Evolutionary conservation across 1,284 basidiomycete genomes (phyloP).

Genomic region (Ceraceosorus bombacis): DNA sequence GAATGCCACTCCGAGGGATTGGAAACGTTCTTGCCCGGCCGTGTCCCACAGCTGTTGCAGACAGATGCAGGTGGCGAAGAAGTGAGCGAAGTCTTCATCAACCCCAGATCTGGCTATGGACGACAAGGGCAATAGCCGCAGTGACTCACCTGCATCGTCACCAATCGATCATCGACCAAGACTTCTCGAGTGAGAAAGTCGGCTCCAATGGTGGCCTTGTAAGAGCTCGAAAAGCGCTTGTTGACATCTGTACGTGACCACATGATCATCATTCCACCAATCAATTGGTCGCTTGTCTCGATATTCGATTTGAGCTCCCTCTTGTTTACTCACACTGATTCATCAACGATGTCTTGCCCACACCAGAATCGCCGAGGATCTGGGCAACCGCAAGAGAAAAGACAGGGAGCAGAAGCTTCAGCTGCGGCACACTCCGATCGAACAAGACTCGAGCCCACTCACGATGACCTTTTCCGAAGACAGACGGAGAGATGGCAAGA

Average conservation of each 20-base stretch:
- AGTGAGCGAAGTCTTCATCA: constrained; percentile 43
- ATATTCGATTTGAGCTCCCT: background rate
- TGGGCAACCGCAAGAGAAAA: constrained; percentile 1
- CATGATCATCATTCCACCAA: background rate
- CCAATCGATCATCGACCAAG: constrained; percentile 93
- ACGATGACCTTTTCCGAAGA: constrained; percentile 34
- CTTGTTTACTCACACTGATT: constrained; percentile 65
- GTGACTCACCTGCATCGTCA: constrained; percentile 85
- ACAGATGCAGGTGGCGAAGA: constrained; percentile 4
- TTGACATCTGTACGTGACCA: constrained; percentile 63
- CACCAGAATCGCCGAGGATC: constrained; percentile 54
- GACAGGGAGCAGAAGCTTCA: background rate
- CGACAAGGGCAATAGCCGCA: background rate
- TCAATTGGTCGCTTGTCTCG: background rate
- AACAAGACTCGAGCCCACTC: constrained; percentile 12
- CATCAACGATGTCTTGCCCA: constrained; percentile 99
- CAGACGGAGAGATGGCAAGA: background rate
- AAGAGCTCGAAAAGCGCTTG: constrained; percentile 98
- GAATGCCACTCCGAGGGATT: constrained; percentile 95
- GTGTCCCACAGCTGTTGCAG: constrained; percentile 76
- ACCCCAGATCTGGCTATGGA: constrained; percentile 1
- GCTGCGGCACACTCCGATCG: constrained; percentile 2
- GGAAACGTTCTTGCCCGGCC: constrained; percentile 97
- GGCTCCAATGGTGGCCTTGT: constrained; percentile 61
- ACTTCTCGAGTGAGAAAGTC: constrained; percentile 84